phyloP scores from a whole-genome alignment of 2,329 filamentous ascomycete species.

The Trichoderma sp. region DNA sequence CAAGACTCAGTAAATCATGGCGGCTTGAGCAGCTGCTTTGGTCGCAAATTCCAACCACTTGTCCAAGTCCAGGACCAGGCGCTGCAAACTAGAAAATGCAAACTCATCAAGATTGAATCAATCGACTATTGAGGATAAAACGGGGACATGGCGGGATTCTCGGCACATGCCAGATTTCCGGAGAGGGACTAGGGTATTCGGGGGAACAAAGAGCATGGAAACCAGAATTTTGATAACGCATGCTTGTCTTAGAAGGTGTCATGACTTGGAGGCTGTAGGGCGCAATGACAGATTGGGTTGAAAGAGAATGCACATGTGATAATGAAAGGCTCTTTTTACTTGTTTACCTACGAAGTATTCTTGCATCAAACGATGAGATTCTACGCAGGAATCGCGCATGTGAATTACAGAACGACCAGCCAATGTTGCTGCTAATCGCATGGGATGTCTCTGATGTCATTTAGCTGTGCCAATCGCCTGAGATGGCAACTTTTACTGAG shows the following conservation, averaged over 20 bases:
- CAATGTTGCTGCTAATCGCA: background rate
- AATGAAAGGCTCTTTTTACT: background rate
- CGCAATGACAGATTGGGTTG: constrained; percentile 21
- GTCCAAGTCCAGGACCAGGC: constrained; percentile 30
- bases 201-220: constrained; percentile 3
- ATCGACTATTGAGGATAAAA: constrained; percentile 18
- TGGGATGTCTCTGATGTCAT: background rate
- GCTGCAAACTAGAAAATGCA: constrained; percentile 28
- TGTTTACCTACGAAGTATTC: background rate
- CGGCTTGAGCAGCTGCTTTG: constrained; percentile 29
- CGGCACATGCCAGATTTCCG: constrained; percentile 14
- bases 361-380: background rate
- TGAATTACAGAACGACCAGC: background rate
- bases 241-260: constrained; percentile 19
- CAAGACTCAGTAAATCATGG: constrained; percentile 61
- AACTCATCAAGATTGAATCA: constrained; percentile 23
- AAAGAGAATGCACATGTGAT: constrained; percentile 8
- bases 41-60: constrained; percentile 30
- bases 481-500: background rate
- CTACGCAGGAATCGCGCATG: background rate
- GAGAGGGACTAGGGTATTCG: constrained; percentile 2
- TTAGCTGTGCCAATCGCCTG: background rate
- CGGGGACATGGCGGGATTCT: constrained; percentile 2
- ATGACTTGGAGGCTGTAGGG: constrained; percentile 16
- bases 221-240: constrained; percentile 17